These are phyloP conservation scores for Xylariaceae sp. DNA, from an alignment of 2,329 filamentous ascomycete genomes.

Conservation along the genomic window DNA sequence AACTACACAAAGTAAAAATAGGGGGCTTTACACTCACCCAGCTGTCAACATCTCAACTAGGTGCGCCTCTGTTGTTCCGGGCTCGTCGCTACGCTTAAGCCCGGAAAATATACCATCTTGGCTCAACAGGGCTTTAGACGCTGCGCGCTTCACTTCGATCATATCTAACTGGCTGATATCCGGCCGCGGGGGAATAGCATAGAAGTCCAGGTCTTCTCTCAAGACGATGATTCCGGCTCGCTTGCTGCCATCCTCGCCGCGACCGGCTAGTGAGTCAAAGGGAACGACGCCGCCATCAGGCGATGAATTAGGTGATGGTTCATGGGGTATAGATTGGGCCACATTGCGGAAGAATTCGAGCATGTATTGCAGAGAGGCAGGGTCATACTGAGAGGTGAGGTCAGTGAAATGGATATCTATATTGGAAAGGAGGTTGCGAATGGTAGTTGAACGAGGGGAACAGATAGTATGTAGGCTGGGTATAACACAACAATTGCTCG, in stretches of 20 bases:
- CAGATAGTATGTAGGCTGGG: constrained; percentile 13
- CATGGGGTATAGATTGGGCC: constrained; percentile 86
- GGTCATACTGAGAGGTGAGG: constrained; percentile 71
- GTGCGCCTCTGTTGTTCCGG: constrained; percentile 94
- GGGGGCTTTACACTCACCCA: constrained; percentile 58
- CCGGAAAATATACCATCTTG: constrained; percentile 97
- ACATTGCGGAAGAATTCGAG: constrained; percentile 96
- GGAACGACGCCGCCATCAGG: constrained; percentile 58
- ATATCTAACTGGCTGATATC: constrained; percentile 86
- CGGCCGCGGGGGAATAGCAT: constrained; percentile 80
- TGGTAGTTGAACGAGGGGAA: constrained; percentile 24
- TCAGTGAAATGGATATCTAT: constrained; percentile 41
- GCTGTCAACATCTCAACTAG: constrained; percentile 99
- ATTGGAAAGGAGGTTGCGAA: constrained; percentile 36
- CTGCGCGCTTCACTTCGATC: constrained; percentile 92
- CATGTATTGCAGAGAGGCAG: constrained; percentile 96
- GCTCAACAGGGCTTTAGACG: constrained; percentile 75
- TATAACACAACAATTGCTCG: constrained; percentile 18
- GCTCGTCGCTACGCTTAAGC: constrained; percentile 88
- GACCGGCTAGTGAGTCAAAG: constrained; percentile 63
- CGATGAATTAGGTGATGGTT: constrained; percentile 61
- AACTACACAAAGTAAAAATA: not conserved
- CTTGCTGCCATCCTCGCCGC: constrained; percentile 61
- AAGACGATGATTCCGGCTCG: constrained; percentile 96
- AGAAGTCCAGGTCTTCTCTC: constrained; percentile 94